Evolutionary conservation across 225 moss, liverwort and hornwort species (phyloP), one percentile per base, ranked within the genome.

Genomic region (Physcomitrium patens): DNA sequence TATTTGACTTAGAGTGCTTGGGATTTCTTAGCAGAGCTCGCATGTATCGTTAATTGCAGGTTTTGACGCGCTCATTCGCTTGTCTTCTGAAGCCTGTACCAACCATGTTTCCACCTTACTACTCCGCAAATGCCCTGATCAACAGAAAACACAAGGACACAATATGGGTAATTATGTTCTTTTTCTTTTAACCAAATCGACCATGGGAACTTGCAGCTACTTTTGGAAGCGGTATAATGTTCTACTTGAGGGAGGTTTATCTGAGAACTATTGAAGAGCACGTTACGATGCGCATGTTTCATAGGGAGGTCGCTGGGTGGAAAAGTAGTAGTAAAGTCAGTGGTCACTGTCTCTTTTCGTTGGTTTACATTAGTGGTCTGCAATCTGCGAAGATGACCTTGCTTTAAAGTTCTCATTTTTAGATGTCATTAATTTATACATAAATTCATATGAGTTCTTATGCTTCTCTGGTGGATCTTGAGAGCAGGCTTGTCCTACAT

Each of bases 51-150:
- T 71, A 58, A 42, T 78, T 76, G 68, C 92, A 99, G 97, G 97
- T 93, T 27, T 77, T 95, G 82, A 91, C 95, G 44, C 91, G 91
- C 85, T 86, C 93, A 69, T 87, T 91, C 70, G 91, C 95, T 41
- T 90, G 89, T 73, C 91, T 99, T 31, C 71, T 99, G 70, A 93
- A 95, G 60, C 83, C 90, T 54, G 86, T 99, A 9, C 90, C 94
- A 49, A 91, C 86, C 81, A 91, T 87, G 91, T 95, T 84, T 71
- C 87, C 92, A 62, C 76, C 85, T 50, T 66, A 86, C 60, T 89
- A 87, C 60, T 78, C 79, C 58, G 83, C 87, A 65, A 89, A 87
- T 81, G 87, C 91, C 66, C 65, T 99, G 44, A 86, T 95, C 68
- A 91, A 89, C 84, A 86, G 81, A 80, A 94, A 86, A 65, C 81